These are phyloP conservation scores for Carpinus viminea DNA, from an alignment of 306 rosid genomes.

Conservation along the genomic window DNA sequence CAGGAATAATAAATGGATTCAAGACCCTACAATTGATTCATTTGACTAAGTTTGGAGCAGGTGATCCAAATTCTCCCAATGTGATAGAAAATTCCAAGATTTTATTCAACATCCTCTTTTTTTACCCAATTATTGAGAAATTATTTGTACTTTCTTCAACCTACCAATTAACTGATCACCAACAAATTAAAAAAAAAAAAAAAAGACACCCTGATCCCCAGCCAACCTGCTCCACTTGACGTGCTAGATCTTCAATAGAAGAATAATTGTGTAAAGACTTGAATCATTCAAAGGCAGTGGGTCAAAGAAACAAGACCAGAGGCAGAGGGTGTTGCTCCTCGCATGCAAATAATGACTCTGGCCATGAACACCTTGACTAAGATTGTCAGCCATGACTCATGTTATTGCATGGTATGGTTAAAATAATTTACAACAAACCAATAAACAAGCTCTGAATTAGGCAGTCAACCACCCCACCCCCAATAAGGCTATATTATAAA, in stretches of 20 bases:
- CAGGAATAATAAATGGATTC: background rate
- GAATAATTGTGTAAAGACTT: background rate
- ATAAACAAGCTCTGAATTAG: too few species aligned
- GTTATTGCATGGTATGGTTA: too few species aligned
- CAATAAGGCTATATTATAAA: too few species aligned
- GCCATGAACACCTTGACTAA: background rate
- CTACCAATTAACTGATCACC: background rate
- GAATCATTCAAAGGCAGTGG: background rate
- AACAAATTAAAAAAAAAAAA: too few species aligned
- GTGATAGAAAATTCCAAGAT: background rate
- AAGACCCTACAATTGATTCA: background rate
- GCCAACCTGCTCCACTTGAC: background rate
- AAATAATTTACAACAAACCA: too few species aligned
- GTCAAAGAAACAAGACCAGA: background rate
- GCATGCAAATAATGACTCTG: background rate
- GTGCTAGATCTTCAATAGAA: too few species aligned
- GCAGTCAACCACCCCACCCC: too few species aligned
- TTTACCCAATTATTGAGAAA: too few species aligned
- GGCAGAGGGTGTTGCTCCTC: background rate
- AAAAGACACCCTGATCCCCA: too few species aligned
- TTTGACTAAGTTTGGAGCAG: background rate
- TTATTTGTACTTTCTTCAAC: background rate
- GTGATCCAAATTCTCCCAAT: background rate
- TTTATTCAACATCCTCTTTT: too few species aligned
- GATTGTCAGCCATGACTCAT: too few species aligned